A percentile compares a stretch with the other conserved stretches of the same genome.
Conservation (phyloP, 768 basidiomycete species). For the Pulveroboletus sp. region DNA sequence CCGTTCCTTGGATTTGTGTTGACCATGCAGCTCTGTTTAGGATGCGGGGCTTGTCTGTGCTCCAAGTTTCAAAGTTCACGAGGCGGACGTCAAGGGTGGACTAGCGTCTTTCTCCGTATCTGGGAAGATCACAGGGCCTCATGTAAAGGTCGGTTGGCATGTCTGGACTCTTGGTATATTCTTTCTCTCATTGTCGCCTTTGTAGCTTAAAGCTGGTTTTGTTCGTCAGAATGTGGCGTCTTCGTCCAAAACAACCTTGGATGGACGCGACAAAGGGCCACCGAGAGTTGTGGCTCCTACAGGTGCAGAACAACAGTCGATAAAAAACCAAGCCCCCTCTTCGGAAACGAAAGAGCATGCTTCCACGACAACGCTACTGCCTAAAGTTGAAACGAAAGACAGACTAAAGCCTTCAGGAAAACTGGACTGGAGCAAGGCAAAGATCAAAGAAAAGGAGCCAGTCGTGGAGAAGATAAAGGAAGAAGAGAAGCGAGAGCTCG, state of each 20-base stretch:
- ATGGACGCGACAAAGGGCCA: constrained; percentile 15
- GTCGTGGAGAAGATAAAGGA: constrained; percentile 7
- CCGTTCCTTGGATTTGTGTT: neutral
- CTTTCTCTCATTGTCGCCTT: neutral
- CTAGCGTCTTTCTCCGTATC: constrained; percentile 2
- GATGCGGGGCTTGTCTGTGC: constrained; percentile 41
- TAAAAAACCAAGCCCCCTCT: constrained; percentile 22
- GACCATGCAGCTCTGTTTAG: constrained; percentile 22
- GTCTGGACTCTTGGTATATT: neutral
- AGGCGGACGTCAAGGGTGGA: constrained; percentile 29
- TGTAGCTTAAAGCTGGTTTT: constrained; percentile 15
- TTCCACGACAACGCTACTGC: constrained; percentile 21
- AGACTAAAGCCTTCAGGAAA: constrained; percentile 42
- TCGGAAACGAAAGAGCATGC: constrained; percentile 24
- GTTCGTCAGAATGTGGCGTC: constrained; percentile 25
- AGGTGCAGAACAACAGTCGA: constrained; percentile 13
- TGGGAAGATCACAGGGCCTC: constrained; percentile 44
- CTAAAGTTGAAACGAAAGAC: constrained; percentile 20
- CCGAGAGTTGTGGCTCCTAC: constrained; percentile 10
- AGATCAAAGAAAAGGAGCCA: constrained; percentile 36
- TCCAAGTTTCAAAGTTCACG: constrained; percentile 29
- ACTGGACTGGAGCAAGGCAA: constrained; percentile 60
- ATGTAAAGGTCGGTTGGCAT: constrained; percentile 42
- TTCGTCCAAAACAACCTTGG: constrained; percentile 42
- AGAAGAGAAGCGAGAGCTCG: constrained; percentile 14